Base-by-base conservation (phyloP, 257 asterid species). In the Plantago elongata region DNA sequence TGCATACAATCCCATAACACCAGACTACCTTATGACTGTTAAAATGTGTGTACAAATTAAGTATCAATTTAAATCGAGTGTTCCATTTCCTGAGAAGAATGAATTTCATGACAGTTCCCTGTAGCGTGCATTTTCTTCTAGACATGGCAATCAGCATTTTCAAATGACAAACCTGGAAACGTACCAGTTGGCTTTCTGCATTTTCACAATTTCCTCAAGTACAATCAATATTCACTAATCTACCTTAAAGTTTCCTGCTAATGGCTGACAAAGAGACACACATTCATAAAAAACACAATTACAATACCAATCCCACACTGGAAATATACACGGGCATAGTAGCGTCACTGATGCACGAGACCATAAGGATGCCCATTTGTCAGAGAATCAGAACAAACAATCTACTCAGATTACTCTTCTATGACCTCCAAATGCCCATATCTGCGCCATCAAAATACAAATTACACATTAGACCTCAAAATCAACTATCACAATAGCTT, bases 341-440 rank as follows among this genome's bases (percentile, higher is more conserved):
- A 1, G 40, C 40, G 4, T 34, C 40, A 34, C 40, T 34, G 40
- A 34, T 34, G 40, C 0, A 34, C 65, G 43, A 45, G 60, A 40
- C 37, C 40, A 37, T 10, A 13, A 59, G 51, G 51, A 59, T 15
- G 27, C 13, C 45, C 57, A 38, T 51, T 72, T 34, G 40, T 34
- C 7, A 4, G 40, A 34, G 40, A 34, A 34, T 34, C 40, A 7
- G 40, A 34, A 34, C 40, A 22, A 22, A 22, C 27, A 22, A 22
- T 22, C 27, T 22, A 34, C 40, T 81, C 75, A 90, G 74, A 81
- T 76, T 78, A 89, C 97, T 73, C 67, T 89, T 71, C 97, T 74
- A 68, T 89, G 79, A 74, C 96, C 99, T 77, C 99, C 96, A 71
- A 89, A 92, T 15, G 98, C 98, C 98, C 98, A 91, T 73, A 91